Percentiles rank a stretch among this genome's conserved stretches.
Conservation (phyloP, 2,329 filamentous ascomycete species). For the Aspergillus sp. region DNA sequence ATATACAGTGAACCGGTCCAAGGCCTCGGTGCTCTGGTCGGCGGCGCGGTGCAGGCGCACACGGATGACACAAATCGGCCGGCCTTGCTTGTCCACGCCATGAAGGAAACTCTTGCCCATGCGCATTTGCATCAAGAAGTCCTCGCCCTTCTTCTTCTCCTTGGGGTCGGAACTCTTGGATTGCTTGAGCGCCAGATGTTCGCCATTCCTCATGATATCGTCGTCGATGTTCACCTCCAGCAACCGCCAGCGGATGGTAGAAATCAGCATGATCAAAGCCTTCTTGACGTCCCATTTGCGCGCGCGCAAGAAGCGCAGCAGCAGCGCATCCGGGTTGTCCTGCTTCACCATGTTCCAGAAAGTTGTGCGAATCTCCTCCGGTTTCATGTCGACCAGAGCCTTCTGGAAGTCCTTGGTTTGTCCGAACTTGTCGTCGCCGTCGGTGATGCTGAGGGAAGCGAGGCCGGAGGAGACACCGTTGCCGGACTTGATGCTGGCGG, state of each 20-base stretch:
- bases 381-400: conserved; percentile 71
- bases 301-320: conserved; percentile 81
- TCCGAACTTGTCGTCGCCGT: conserved; percentile 86
- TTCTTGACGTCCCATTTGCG: conserved; percentile 94
- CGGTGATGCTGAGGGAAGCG: conserved; percentile 41
- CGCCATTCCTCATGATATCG: conserved; percentile 77
- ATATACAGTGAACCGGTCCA: conserved; percentile 90
- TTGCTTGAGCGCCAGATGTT: conserved; percentile 63
- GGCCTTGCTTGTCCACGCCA: conserved; percentile 76
- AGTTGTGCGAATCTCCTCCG: conserved; percentile 74
- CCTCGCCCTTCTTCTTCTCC: conserved; percentile 67
- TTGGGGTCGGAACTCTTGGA: conserved; percentile 59
- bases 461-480: conserved; percentile 37
- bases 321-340: conserved; percentile 83
- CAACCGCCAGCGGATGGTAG: conserved; percentile 88
- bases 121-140: conserved; percentile 79
- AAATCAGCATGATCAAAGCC: conserved; percentile 89
- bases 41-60: conserved; percentile 78
- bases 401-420: conserved; percentile 83
- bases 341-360: conserved; percentile 96
- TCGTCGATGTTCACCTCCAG: conserved; percentile 84
- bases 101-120: conserved; percentile 94
- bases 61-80: conserved; percentile 83
- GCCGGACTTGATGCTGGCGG: conserved; percentile 33
- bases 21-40: conserved; percentile 75